Base-by-base conservation (phyloP, 2,329 filamentous ascomycete genomes). In the Hymenoscyphus fraxineus region DNA sequence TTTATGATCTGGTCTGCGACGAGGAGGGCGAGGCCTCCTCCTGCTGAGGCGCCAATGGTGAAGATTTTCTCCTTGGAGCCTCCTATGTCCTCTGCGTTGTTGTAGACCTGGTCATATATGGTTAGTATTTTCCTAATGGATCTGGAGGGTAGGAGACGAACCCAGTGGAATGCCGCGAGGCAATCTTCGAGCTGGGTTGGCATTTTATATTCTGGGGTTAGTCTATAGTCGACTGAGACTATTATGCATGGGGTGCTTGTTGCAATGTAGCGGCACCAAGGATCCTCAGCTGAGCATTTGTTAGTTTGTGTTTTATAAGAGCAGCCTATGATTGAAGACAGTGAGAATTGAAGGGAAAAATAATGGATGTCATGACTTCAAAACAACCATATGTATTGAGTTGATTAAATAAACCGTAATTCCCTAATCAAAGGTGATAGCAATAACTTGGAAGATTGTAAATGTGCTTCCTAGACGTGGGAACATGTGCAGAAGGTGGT, bases 221-320 rank as follows among this genome's bases (percentile, higher is more conserved):
- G 63, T 13, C 73, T 72, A 64, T 78, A 78, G 31, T 74, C 72
- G 38, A 78, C 72, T 10, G 72, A 73, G 47, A 78, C 71, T 40
- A 78, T 67, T 56, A 77, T 67, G 58, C 72, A 75, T 13, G 73
- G 71, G 1, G 71, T 70, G 47, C 68, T 61, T 27, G 72, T 70
- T 38, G 74, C 69, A 31, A 78, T 66, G 19, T 70, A 66, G 35
- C 75, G 68, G 65, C 76, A 77, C 64, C 74, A 70, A 6, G 70
- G 68, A 65, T 78, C 75, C 68, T 78, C 76, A 10, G 71, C 57
- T 59, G 13, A 62, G 5, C 13, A 13, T 6, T 22, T 22, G 38
- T 62, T 27, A 57, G 19, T n/a, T 22, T 13, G 4, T 3, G 19
- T 54, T 13, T 27, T 27, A 3, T 54, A 9, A 47, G 12, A 51